Conservation (phyloP, 139 green algal genomes). For the Eudorina sp. region DNA sequence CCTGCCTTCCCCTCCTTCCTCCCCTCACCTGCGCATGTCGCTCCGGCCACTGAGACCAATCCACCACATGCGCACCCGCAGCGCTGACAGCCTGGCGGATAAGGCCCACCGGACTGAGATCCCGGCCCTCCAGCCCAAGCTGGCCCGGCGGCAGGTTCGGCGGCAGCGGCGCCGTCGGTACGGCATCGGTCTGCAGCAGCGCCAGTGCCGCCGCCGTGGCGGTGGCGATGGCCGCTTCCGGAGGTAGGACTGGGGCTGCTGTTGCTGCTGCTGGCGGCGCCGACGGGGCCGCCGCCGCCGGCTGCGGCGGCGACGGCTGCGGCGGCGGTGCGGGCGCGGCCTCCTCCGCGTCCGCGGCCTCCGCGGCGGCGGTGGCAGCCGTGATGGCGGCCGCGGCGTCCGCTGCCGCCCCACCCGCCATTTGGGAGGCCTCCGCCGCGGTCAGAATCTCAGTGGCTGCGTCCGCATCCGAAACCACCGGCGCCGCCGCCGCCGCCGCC, state of each 20-base stretch:
- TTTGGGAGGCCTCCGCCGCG: conserved; percentile 8
- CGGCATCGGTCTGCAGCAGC: neutral
- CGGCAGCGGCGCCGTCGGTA: conserved; percentile 33
- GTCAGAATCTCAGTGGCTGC: conserved; percentile 6
- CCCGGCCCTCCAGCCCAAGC: conserved; percentile 20
- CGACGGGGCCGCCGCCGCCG: neutral
- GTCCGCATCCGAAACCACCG: neutral
- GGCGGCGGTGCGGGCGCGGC: neutral
- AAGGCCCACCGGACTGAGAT: conserved; percentile 37
- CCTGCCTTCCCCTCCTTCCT: neutral
- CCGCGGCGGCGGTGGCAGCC: neutral
- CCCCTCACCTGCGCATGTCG: conserved; percentile 26
- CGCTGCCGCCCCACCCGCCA: too few relatives aligned
- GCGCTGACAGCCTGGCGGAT: neutral
- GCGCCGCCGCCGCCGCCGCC: neutral
- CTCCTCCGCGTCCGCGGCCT: neutral
- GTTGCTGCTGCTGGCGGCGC: neutral
- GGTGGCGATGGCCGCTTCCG: neutral
- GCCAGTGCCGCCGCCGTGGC: conserved; percentile 31
- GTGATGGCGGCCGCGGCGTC: neutral
- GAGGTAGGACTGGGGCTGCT: neutral
- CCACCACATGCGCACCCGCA: neutral
- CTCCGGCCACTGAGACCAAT: conserved; percentile 44
- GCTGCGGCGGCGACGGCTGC: neutral
- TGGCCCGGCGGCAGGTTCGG: neutral